These are phyloP conservation scores for Suhomyces canberraensis DNA, from an alignment of 805 yeast species.

Conservation along the genomic window DNA sequence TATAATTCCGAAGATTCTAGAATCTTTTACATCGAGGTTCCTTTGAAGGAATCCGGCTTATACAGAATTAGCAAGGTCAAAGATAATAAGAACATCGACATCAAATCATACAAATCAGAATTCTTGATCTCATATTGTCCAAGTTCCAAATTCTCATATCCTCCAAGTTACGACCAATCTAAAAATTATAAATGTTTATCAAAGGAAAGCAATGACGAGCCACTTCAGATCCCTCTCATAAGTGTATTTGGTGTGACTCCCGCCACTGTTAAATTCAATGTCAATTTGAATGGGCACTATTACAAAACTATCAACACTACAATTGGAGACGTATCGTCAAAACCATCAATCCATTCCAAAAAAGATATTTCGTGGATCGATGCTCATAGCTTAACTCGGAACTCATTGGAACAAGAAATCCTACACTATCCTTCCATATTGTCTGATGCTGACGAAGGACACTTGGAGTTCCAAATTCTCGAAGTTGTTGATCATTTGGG, in stretches of 20 bases:
- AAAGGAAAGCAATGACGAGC: constrained; percentile 37
- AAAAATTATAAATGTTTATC: constrained; percentile 54
- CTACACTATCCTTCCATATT: constrained; percentile 25
- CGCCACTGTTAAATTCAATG: constrained; percentile 22
- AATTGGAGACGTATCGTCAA: constrained; percentile 11
- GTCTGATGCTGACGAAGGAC: constrained; percentile 16
- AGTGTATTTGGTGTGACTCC: constrained; percentile 79
- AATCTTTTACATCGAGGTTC: constrained; percentile 61
- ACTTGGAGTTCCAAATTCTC: constrained; percentile 32
- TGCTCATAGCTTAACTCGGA: constrained; percentile 24
- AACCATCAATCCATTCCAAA: constrained; percentile 11
- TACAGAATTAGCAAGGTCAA: constrained; percentile 66
- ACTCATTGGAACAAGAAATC: constrained; percentile 34
- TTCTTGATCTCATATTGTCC: constrained; percentile 79
- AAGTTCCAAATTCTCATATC: constrained; percentile 49
- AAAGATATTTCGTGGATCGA: constrained; percentile 35
- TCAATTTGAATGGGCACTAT: constrained; percentile 24
- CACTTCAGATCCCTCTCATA: constrained; percentile 43
- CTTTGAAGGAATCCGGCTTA: constrained; percentile 68
- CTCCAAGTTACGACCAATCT: constrained; percentile 20
- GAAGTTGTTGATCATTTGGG: constrained; percentile 34
- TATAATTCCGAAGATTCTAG: constrained; percentile 30
- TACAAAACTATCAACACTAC: constrained; percentile 22
- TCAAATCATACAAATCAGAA: constrained; percentile 59
- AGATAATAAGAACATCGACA: constrained; percentile 60